Percentiles rank a stretch among this genome's conserved stretches.
Conservation (phyloP, 1,284 basidiomycete genomes). For the Abortiporus biennis region DNA sequence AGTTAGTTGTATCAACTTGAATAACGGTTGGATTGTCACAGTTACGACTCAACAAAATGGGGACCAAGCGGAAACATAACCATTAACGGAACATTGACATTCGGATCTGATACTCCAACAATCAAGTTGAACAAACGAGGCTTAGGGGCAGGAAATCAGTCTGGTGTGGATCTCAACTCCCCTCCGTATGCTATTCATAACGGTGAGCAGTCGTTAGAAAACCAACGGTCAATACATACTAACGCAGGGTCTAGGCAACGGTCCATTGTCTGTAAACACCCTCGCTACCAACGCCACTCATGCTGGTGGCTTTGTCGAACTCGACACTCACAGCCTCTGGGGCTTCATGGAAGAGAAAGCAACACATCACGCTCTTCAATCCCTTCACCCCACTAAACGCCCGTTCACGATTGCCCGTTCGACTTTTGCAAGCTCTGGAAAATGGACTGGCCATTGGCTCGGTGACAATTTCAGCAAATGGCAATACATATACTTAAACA, state of each 20-base stretch:
- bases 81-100: conserved; percentile 60
- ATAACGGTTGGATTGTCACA: conserved; percentile 21
- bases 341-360: conserved; percentile 60
- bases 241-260: conserved; percentile 28
- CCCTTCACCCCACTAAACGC: conserved; percentile 45
- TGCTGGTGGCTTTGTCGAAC: conserved; percentile 44
- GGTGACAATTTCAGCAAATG: conserved; percentile 63
- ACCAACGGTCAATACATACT: neutral
- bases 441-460: conserved; percentile 50
- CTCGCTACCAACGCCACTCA: conserved; percentile 60
- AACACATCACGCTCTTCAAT: conserved; percentile 48
- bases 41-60: conserved; percentile 56
- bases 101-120: conserved; percentile 19
- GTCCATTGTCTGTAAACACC: conserved; percentile 41
- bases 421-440: conserved; percentile 62
- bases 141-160: conserved; percentile 39
- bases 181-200: conserved; percentile 73
- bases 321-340: conserved; percentile 63
- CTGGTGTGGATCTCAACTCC: conserved; percentile 41
- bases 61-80: conserved; percentile 73
- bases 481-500: conserved; percentile 53
- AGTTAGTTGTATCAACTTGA: no score
- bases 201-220: conserved; percentile 30
- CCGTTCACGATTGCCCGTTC: conserved; percentile 65
- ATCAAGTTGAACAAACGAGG: conserved; percentile 28